Conservation (phyloP, 2,329 filamentous ascomycete genomes). For the Hymenoscyphus linearis region DNA sequence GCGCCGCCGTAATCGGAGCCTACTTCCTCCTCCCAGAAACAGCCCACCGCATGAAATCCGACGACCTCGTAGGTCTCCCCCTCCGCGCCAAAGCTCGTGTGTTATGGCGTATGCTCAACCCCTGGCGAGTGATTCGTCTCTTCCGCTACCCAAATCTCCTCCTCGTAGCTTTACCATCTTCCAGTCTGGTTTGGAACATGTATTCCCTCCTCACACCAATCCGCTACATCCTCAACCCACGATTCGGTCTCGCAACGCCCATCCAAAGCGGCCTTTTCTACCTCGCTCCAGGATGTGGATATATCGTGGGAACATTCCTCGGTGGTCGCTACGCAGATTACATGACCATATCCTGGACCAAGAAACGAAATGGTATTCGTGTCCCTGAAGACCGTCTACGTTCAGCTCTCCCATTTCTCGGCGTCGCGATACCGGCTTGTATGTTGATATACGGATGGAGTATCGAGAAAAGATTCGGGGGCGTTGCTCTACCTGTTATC, state of each 20-base stretch:
- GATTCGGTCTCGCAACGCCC: slow-evolving; percentile 62
- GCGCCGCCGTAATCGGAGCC: slow-evolving; percentile 51
- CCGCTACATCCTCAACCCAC: slow-evolving; percentile 68
- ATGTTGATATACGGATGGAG: slow-evolving; percentile 67
- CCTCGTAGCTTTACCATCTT: slow-evolving; percentile 54
- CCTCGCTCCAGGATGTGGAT: slow-evolving; percentile 66
- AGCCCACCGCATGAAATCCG: slow-evolving; percentile 57
- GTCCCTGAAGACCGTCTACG: slow-evolving; percentile 65
- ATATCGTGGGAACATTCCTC: slow-evolving; percentile 63
- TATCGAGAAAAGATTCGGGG: slow-evolving; percentile 45
- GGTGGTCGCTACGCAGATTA: slow-evolving; percentile 69
- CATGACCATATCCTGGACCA: slow-evolving; percentile 59
- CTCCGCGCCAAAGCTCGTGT: slow-evolving; percentile 44
- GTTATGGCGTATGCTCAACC: slow-evolving; percentile 61
- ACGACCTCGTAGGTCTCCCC: slow-evolving; percentile 54
- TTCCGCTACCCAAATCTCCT: slow-evolving; percentile 67
- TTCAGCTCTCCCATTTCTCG: slow-evolving; percentile 51
- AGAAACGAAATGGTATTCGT: slow-evolving; percentile 50
- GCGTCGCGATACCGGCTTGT: slow-evolving; percentile 51
- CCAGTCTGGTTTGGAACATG: slow-evolving; percentile 69
- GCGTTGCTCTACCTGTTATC: slow-evolving; percentile 58
- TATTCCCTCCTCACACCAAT: slow-evolving; percentile 65
- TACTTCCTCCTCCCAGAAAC: slow-evolving; percentile 69
- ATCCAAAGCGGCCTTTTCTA: slow-evolving; percentile 69
- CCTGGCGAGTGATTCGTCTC: slow-evolving; percentile 55